Conservation (phyloP, 441 rosid species). For the Mallotus japonicus region DNA sequence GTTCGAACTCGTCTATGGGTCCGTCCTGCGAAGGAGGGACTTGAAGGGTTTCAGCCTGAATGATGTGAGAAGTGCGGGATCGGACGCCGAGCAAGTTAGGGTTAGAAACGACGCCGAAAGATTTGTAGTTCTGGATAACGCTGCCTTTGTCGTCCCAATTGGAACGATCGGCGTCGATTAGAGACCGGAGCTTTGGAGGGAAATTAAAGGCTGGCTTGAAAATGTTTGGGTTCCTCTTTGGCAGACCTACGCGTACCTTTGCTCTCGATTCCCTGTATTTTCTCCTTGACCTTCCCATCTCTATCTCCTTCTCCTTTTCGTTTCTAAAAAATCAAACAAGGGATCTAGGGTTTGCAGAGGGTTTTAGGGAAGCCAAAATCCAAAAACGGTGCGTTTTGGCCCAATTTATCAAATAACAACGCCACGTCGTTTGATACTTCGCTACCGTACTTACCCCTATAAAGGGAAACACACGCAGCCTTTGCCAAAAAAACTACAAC, state of each 20-base stretch:
- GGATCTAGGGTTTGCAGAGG: neutral
- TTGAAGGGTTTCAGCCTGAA: slow-evolving; percentile 67
- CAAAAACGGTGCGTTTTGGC: neutral
- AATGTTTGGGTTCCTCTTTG: slow-evolving; percentile 57
- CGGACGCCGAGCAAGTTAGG: slow-evolving; percentile 80
- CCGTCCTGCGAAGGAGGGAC: slow-evolving; percentile 50
- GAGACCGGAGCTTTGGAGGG: slow-evolving; percentile 79
- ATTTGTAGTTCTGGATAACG: slow-evolving; percentile 78
- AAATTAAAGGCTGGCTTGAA: slow-evolving; percentile 67
- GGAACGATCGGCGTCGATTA: slow-evolving; percentile 46
- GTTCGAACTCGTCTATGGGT: slow-evolving; percentile 47
- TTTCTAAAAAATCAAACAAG: too few species aligned
- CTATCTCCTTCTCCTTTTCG: neutral
- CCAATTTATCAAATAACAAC: too few species aligned
- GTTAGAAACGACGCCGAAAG: slow-evolving; percentile 84
- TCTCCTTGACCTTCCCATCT: slow-evolving; percentile 73
- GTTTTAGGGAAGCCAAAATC: neutral
- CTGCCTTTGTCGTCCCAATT: slow-evolving; percentile 82
- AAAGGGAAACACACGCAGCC: too few species aligned
- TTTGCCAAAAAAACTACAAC: too few species aligned
- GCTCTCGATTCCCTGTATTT: slow-evolving; percentile 68
- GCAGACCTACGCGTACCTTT: slow-evolving; percentile 74
- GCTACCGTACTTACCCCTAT: too few species aligned
- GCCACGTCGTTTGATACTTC: too few species aligned
- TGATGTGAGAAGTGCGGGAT: slow-evolving; percentile 62